phyloP scores from a whole-genome alignment of 805 yeast species.

The Candida pseudoglaebosa region DNA sequence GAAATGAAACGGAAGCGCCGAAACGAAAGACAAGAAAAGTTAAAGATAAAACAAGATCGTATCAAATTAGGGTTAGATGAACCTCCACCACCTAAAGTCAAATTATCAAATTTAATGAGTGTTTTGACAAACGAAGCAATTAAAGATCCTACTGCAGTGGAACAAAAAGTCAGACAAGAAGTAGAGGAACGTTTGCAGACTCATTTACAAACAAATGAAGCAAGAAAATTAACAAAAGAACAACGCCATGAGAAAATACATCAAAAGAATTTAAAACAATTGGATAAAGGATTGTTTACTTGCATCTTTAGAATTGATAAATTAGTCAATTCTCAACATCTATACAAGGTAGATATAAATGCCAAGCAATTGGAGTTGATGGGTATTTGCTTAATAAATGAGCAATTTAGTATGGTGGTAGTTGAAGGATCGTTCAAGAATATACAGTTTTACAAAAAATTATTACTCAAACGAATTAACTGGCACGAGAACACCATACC shows the following conservation, averaged over 20 bases:
- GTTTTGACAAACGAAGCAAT: slow-evolving; percentile 84
- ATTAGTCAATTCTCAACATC: slow-evolving; percentile 60
- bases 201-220: slow-evolving; percentile 62
- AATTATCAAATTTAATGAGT: slow-evolving; percentile 77
- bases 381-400: slow-evolving; percentile 56
- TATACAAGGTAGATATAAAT: slow-evolving; percentile 72
- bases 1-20: slow-evolving; percentile 73
- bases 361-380: slow-evolving; percentile 66
- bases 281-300: slow-evolving; percentile 48
- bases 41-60: slow-evolving; percentile 71
- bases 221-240: slow-evolving; percentile 58
- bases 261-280: slow-evolving; percentile 40
- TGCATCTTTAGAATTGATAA: slow-evolving; percentile 56
- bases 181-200: slow-evolving; percentile 54
- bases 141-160: slow-evolving; percentile 85
- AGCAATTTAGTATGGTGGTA: slow-evolving; percentile 53
- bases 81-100: slow-evolving; percentile 87
- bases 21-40: slow-evolving; percentile 58
- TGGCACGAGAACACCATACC: slow-evolving; percentile 58
- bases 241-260: slow-evolving; percentile 48
- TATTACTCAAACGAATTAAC: slow-evolving; percentile 57
- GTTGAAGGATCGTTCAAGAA: slow-evolving; percentile 72
- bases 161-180: slow-evolving; percentile 63
- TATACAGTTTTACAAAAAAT: slow-evolving; percentile 57
- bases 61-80: slow-evolving; percentile 79